Conservation (phyloP, 2,329 filamentous ascomycete genomes). For the Alternaria triticina region DNA sequence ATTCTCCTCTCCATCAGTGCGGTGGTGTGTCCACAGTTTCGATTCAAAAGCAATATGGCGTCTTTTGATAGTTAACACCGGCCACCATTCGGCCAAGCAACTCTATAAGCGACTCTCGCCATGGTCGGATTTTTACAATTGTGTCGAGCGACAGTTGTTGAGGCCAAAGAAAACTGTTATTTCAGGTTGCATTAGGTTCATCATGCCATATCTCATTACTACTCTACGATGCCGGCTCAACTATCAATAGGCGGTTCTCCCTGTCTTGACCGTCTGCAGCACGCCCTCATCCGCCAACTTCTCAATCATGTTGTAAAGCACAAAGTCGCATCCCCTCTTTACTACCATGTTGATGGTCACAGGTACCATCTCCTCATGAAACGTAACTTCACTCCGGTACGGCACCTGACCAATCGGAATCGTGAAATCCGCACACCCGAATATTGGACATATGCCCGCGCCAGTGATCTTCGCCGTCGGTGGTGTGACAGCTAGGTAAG, state of each 20-base stretch:
- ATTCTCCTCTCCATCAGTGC: conserved; percentile 8
- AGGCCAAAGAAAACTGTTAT: neutral
- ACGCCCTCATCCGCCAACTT: conserved; percentile 50
- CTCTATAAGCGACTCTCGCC: neutral
- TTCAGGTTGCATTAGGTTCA: neutral
- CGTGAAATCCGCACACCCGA: conserved; percentile 51
- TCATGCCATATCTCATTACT: neutral
- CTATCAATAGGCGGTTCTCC: conserved; percentile 45
- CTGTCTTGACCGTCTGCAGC: conserved; percentile 48
- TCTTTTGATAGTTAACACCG: neutral
- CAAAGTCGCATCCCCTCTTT: conserved; percentile 53
- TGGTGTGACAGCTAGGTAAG: conserved; percentile 43
- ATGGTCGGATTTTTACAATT: neutral
- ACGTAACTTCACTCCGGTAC: conserved; percentile 50
- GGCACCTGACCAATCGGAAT: conserved; percentile 54
- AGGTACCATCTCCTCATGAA: conserved; percentile 50
- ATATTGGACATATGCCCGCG: conserved; percentile 46
- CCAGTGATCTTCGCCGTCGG: conserved; percentile 38
- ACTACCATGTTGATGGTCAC: conserved; percentile 54
- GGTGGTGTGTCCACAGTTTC: neutral
- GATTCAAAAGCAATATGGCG: conserved; percentile 1
- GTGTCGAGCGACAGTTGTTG: neutral
- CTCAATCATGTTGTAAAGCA: conserved; percentile 52
- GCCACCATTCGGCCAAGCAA: neutral
- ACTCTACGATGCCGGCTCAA: neutral